Percentiles rank a stretch among this genome's conserved stretches.
Evolutionary conservation across 2,329 filamentous ascomycete genomes (phyloP).

Genomic region (Didymella sp.): DNA sequence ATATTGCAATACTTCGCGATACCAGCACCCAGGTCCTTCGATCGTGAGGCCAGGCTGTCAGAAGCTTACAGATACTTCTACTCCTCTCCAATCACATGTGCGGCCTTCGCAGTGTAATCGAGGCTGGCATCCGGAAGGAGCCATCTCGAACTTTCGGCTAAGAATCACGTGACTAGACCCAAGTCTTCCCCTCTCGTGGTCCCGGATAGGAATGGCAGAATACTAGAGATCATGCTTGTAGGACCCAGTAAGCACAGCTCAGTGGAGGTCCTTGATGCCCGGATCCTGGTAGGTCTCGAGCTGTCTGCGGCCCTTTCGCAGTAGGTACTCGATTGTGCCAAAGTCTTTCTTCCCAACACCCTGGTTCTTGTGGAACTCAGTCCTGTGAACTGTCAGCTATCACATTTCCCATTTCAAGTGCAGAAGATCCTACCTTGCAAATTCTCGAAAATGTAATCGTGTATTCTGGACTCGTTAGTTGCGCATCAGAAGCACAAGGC

Average conservation of each 20-base stretch:
- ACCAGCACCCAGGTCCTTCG: background rate
- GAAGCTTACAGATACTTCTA: background rate
- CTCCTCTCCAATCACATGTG: background rate
- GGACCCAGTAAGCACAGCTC: background rate
- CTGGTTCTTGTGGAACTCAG: constrained; percentile 77
- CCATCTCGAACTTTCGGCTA: constrained; percentile 4
- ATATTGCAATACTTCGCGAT: constrained; percentile 20
- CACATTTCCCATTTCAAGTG: background rate
- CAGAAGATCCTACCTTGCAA: constrained; percentile 63
- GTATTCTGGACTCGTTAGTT: constrained; percentile 55
- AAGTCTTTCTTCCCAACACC: constrained; percentile 83
- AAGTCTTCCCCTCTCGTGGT: background rate
- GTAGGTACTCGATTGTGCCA: constrained; percentile 79
- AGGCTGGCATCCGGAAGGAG: background rate
- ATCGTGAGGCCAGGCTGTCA: background rate
- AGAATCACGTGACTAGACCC: constrained; percentile 23
- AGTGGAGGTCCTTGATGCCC: constrained; percentile 71
- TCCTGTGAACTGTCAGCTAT: constrained; percentile 54
- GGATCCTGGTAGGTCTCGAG: constrained; percentile 82
- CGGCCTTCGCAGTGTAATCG: background rate
- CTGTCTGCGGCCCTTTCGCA: constrained; percentile 82
- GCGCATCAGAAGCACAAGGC: background rate
- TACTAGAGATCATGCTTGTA: constrained; percentile 14
- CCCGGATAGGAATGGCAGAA: background rate
- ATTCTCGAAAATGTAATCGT: constrained; percentile 67